Base-by-base conservation (phyloP, 495 filamentous ascomycete species). In the Daldinia loculata region DNA sequence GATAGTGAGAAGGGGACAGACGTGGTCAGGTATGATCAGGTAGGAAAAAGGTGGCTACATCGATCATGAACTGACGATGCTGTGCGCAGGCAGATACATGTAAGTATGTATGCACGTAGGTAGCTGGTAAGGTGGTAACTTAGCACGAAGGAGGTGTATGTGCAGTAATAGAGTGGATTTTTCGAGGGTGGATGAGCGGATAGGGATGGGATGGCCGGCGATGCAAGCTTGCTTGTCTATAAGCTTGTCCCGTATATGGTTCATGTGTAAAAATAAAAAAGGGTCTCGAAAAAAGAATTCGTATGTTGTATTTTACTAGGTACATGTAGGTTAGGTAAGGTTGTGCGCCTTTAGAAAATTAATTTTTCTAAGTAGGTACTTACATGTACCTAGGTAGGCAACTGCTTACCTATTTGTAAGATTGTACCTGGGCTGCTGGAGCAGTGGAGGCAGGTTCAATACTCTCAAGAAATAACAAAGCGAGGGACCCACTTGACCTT, bases 11-110 rank as follows among this genome's bases (percentile, higher is more conserved):
- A 61, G 36, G 19, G 48, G 22, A 41, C n/a, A 26, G n/a, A 58
- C 26, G 36, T 43, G 52, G 36, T 74, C 32, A 74, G 63, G 62
- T 74, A 69, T 56, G 64, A 67, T 72, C 61, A 66, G 66, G 66
- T 74, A 67, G 48, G 63, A 69, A 48, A 67, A 67, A 41, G 62
- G 62, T 61, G 55, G 60, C 45, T 53, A 53, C 24, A 60, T 68
- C 34, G 57, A 65, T 72, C 70, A 64, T 60, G 59, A 53, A 67
- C 39, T 56, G 63, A 34, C 43, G 51, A 69, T 67, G 15, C 56
- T 61, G 38, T 24, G 19, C 34, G 64, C 36, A 62, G 45, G 26
- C 4, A 56, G 43, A 45, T 61, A 34, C 6, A 41, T 29, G 39
- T 32, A 39, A 24, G 51, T 48, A 69, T 55, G 30, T 24, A 17